Evolutionary conservation across 331 rosid genomes (phyloP).

Genomic region (Pyracantha coccinea): DNA sequence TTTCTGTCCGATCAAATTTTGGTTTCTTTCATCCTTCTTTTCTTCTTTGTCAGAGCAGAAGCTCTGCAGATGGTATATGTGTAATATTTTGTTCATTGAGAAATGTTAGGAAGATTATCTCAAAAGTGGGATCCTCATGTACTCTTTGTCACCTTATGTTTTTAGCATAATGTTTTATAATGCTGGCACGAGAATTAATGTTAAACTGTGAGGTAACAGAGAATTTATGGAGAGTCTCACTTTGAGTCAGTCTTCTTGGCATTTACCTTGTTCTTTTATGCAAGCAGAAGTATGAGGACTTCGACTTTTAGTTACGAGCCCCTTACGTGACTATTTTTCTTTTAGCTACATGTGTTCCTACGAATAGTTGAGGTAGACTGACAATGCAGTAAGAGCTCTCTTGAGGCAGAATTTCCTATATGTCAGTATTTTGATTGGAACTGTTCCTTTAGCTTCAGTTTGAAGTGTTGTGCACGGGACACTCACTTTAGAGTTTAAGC

Average conservation of each 20-base stretch:
- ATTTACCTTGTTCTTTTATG: neutral
- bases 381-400: neutral
- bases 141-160: rapidly evolving
- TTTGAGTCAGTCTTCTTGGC: too few relatives aligned
- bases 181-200: too few relatives aligned
- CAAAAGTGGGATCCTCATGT: too few relatives aligned
- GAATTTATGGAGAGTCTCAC: rapidly evolving
- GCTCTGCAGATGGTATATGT: neutral
- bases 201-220: too few relatives aligned
- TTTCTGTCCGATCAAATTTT: neutral
- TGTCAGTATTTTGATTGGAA: neutral
- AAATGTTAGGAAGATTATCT: too few relatives aligned
- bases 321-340: neutral
- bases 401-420: neutral
- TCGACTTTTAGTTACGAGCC: neutral
- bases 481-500: neutral
- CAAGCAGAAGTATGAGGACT: neutral
- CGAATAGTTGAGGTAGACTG: neutral
- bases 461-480: neutral
- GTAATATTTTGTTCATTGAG: too few relatives aligned
- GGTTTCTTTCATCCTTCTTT: neutral
- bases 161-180: too few relatives aligned
- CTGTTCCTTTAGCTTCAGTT: neutral
- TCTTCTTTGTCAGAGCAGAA: neutral
- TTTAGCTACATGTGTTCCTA: neutral